Conservation (phyloP, 768 basidiomycete genomes). For the Hygrophoropsis aurantiaca region DNA sequence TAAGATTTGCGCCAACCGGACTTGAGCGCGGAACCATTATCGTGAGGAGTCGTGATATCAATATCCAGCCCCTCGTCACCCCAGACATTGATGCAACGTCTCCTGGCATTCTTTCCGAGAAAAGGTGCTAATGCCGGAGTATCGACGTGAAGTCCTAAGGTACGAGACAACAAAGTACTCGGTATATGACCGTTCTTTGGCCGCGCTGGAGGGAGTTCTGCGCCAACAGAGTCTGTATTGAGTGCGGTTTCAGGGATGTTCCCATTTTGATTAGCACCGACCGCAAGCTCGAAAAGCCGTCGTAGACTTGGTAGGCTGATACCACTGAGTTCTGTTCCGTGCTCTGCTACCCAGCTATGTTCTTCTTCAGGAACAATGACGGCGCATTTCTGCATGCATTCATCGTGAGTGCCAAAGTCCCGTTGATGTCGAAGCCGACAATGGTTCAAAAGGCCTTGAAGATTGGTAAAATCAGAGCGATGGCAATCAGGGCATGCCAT, state of each 20-base stretch:
- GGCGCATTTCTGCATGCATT: constrained; percentile 48
- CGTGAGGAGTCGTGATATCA: constrained; percentile 29
- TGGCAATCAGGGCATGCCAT: constrained; percentile 43
- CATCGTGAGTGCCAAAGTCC: constrained; percentile 52
- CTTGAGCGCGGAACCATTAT: not conserved
- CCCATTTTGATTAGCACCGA: constrained; percentile 34
- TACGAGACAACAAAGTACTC: constrained; percentile 43
- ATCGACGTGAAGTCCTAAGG: constrained; percentile 51
- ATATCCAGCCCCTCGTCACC: constrained; percentile 31
- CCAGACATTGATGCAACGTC: constrained; percentile 39
- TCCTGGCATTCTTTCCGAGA: constrained; percentile 43
- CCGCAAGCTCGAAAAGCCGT: constrained; percentile 50
- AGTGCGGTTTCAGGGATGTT: constrained; percentile 11
- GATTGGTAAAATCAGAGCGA: constrained; percentile 48
- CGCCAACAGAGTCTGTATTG: not conserved
- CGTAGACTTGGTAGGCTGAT: constrained; percentile 39
- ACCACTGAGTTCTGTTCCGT: constrained; percentile 41
- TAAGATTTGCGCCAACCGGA: constrained; percentile 38
- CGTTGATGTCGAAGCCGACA: constrained; percentile 47
- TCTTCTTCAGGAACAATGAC: constrained; percentile 33
- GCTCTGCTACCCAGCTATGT: constrained; percentile 31
- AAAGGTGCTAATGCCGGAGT: constrained; percentile 51
- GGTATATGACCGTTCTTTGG: constrained; percentile 12
- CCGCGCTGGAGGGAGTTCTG: constrained; percentile 1
- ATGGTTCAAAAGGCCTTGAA: constrained; percentile 54